Base-by-base conservation (phyloP, 148 eudicot genomes). In the Persicaria maculosa region DNA sequence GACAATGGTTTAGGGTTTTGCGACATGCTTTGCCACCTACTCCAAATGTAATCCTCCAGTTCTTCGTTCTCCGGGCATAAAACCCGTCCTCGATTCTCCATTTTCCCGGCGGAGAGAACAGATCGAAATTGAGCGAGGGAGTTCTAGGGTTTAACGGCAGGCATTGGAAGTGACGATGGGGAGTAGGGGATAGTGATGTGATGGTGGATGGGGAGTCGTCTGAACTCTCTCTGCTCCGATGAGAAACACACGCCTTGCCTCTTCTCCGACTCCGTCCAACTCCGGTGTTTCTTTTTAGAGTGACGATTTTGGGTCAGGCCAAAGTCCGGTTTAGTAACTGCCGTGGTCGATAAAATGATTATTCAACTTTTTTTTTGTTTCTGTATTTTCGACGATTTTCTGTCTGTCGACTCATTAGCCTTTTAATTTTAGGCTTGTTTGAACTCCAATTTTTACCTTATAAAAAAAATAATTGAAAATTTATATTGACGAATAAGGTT, bases 1-100 rank as follows among this genome's bases (percentile, higher is more conserved):
- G 91, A 76, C 65, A 83, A 48, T 6, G 81, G 83, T 75, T 84
- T 82, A 20, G 86, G 82, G 14, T 74, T 77, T 16, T 88, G 82
- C 53, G 83, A 83, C 81, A 88, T 52, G 44, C 83, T 86, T 47
- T 75, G 81, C 82, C 88, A 76, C 82, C 88, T 91, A 43, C 81
- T 81, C 83, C 80, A 58, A 83, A 93, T 82, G 79, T 80, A 82
- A 44, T 81, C 91, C 68, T 79, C 86, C 58, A 93, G 48, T 6
- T 57, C 81, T 12, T 83, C 83, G 73, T 93, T 93, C 54, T 89
- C 98, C 10, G 85, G 78, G 31, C 97, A 89, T 50, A 47, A 71
- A 47, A 80, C 83, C 61, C 76, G 74, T 7, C 53, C 53, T 7
- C 53, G 53, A 43, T 47, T 20, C 53, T 71, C 73, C 73, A 71